Base-by-base conservation (phyloP, 306 rosid species). In the Hippophae tibetana region DNA sequence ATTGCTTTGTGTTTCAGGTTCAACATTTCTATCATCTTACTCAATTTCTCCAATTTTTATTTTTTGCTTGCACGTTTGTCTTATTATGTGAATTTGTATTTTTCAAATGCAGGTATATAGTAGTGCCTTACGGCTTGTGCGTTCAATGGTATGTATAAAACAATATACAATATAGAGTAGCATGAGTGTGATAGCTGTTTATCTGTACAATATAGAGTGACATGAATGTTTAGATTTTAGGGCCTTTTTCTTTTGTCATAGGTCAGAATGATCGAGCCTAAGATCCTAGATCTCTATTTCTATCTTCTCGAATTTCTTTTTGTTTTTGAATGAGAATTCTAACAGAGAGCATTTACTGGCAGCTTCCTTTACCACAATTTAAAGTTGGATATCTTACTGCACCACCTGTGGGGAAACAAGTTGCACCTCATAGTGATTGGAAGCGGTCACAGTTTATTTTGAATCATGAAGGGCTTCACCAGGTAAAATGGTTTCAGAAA, bases 61-160 rank as follows among this genome's bases (percentile, higher is more conserved):
- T 31, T 31, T 4, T 31, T 31, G 5, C 3, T 27, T 43, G 1
- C 12, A 6, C 8, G 5, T 9, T 48, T 46, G 40, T 18, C 26
- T 40, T 57, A 3, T 41, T 48, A 66, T 56, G 61, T 41, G 59
- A 46, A 60, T 60, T 67, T n/a, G 18, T 61, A 31, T 43, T 53
- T 44, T 43, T 50, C 52, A 45, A 58, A 43, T 46, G 43, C 86
- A 92, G 98, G 98, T 92, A 68, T 92, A 92, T 79, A 92, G 88
- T 69, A 92, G 96, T 80, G 99, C 99, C 76, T 72, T 92, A 86
- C 83, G 97, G 72, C 81, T 92, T 77, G 99, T 92, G 71, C 93
- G 95, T 26, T 92, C 97, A 63, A 88, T 92, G 99, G 99, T 92
- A 76, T 87, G 94, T 76, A 58, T 8, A 42, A 65, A 43, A 27